phyloP scores from a whole-genome alignment of 176 grass and related monocot genomes.

The Elaeis guineensis region DNA sequence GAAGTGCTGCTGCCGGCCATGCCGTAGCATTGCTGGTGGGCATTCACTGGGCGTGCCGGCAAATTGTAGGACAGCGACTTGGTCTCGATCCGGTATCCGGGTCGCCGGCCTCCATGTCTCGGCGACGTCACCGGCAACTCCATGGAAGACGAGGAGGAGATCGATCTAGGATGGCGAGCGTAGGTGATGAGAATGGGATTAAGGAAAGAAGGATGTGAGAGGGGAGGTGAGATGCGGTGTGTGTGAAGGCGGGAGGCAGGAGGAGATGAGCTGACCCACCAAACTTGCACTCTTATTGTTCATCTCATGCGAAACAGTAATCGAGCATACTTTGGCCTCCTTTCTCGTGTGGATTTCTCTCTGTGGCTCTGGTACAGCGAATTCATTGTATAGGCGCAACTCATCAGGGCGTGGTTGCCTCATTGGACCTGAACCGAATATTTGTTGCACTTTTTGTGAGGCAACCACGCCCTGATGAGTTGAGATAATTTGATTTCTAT shows the following conservation, averaged over 20 bases:
- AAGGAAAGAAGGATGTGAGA: conserved; percentile 14
- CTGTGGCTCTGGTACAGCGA: neutral
- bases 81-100: conserved; percentile 58
- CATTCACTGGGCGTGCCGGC: conserved; percentile 3
- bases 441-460: no score
- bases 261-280: conserved; percentile 66
- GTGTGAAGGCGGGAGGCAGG: neutral
- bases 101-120: conserved; percentile 24
- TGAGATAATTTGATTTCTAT: no score
- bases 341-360: neutral
- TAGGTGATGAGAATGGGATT: neutral
- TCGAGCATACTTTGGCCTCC: neutral
- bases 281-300: conserved; percentile 19
- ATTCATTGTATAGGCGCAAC: no score
- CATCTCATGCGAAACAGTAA: conserved; percentile 6
- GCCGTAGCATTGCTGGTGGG: neutral
- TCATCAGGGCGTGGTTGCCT: no score
- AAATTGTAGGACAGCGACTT: conserved; percentile 55
- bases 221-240: neutral
- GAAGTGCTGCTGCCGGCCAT: conserved; percentile 1
- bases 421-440: no score
- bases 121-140: conserved; percentile 21
- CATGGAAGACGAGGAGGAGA: conserved; percentile 19
- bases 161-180: conserved; percentile 4
- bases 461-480: no score